Evolutionary conservation across 2,329 filamentous ascomycete species (phyloP).

Genomic region (Fusarium neocosmosporiellum): DNA sequence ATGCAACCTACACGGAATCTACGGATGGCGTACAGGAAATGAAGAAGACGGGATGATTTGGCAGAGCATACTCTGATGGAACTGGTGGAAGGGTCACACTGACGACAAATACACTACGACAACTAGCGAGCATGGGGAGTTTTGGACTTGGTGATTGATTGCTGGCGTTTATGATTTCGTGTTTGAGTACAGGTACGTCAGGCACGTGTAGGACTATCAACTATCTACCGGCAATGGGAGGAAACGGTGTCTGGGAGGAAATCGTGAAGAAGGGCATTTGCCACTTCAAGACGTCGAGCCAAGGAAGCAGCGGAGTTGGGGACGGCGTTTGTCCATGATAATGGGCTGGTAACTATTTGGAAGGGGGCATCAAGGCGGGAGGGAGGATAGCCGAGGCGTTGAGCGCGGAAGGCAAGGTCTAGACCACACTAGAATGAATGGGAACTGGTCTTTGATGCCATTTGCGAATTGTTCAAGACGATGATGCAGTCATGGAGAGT

Average conservation of each 20-base stretch:
- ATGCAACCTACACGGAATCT: slow-evolving; percentile 20
- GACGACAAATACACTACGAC: slow-evolving; percentile 29
- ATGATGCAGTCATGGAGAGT: neutral
- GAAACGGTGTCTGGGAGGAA: neutral
- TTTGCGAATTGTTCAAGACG: neutral
- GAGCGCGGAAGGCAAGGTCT: slow-evolving; percentile 7
- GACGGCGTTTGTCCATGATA: neutral
- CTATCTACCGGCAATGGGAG: slow-evolving; percentile 1
- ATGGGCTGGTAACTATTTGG: neutral
- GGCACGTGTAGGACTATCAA: slow-evolving; percentile 27
- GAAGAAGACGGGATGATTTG: slow-evolving; percentile 15
- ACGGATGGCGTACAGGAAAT: slow-evolving; percentile 26
- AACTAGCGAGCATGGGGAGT: slow-evolving; percentile 37
- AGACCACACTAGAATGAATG: slow-evolving; percentile 36
- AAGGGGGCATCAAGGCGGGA: neutral
- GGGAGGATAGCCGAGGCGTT: slow-evolving; percentile 3
- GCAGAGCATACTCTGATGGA: slow-evolving; percentile 11
- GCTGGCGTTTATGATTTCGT: slow-evolving; percentile 33
- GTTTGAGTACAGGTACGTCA: slow-evolving; percentile 27
- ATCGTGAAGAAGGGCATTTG: neutral
- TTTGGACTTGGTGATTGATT: slow-evolving; percentile 17
- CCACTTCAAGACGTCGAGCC: neutral
- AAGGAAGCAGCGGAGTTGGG: neutral
- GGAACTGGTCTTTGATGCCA: slow-evolving; percentile 15
- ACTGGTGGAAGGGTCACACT: slow-evolving; percentile 6